Conservation (phyloP, 192 early-diverging fungal genomes). For the Paraglomus brasilianum region DNA sequence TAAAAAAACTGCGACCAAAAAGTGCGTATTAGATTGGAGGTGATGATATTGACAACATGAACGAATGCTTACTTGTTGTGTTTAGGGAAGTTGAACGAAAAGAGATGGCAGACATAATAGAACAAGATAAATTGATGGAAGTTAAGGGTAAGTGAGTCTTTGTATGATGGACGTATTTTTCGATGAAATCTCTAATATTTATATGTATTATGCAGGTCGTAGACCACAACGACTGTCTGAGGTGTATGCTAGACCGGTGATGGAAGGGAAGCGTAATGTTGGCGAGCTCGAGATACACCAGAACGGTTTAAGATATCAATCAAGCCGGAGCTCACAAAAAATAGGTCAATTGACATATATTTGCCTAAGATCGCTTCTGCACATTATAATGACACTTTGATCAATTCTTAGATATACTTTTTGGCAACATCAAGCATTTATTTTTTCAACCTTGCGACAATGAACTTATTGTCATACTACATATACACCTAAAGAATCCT, state of each 20-base stretch:
- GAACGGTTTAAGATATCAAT: conserved; percentile 93
- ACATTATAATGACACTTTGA: conserved; percentile 1
- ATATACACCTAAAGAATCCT: conserved; percentile 94
- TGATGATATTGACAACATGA: background rate
- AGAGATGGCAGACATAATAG: conserved; percentile 94
- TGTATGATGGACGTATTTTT: background rate
- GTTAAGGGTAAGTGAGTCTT: conserved; percentile 54
- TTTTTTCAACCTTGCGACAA: conserved; percentile 99
- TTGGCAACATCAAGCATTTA: conserved; percentile 96
- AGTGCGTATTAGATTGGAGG: conserved; percentile 29
- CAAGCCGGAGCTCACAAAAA: conserved; percentile 72
- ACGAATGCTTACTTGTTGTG: background rate
- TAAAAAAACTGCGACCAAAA: conserved; percentile 91
- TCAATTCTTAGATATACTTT: conserved; percentile 74
- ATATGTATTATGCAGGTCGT: conserved; percentile 11
- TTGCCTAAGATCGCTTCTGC: background rate
- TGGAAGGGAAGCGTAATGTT: conserved; percentile 87
- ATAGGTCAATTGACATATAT: conserved; percentile 51
- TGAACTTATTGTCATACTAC: conserved; percentile 93
- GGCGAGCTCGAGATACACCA: conserved; percentile 96
- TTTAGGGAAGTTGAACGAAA: conserved; percentile 84
- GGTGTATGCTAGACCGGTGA: conserved; percentile 87
- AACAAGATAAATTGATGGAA: conserved; percentile 86
- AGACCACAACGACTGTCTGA: conserved; percentile 75
- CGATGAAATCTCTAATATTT: background rate